Evolutionary conservation across 2,329 filamentous ascomycete genomes (phyloP).

Genomic region (Stemphylium beticola): DNA sequence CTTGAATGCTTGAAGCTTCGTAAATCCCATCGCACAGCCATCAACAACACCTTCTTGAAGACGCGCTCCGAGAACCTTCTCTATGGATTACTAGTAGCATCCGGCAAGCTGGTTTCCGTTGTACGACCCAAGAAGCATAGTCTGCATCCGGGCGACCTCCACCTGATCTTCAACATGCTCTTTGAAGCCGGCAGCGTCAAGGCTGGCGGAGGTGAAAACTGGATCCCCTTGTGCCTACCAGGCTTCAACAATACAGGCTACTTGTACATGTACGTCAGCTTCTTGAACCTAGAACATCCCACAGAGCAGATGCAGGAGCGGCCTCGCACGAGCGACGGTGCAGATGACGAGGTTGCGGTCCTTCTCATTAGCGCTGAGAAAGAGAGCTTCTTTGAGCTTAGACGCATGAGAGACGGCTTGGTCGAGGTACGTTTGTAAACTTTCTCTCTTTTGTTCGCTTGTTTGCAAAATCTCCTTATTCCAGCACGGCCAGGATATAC

Average conservation of each 20-base stretch:
- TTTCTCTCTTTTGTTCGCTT: constrained; percentile 8
- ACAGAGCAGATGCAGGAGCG: constrained; percentile 53
- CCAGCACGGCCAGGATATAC: not conserved
- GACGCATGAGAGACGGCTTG: constrained; percentile 70
- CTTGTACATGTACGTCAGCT: constrained; percentile 99
- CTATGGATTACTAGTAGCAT: constrained; percentile 92
- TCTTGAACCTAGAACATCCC: constrained; percentile 69
- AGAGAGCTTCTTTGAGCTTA: constrained; percentile 89
- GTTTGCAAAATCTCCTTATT: constrained; percentile 24
- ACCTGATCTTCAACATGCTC: constrained; percentile 98
- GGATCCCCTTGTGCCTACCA: constrained; percentile 94
- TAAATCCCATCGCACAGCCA: constrained; percentile 82
- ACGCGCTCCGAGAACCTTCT: constrained; percentile 77
- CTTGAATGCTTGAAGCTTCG: constrained; percentile 92
- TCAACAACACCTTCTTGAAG: constrained; percentile 87
- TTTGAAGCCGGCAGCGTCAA: constrained; percentile 94
- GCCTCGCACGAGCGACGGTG: constrained; percentile 42
- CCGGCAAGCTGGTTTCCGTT: constrained; percentile 91
- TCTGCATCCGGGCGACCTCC: constrained; percentile 91
- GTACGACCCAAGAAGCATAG: constrained; percentile 94
- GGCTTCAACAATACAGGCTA: constrained; percentile 98
- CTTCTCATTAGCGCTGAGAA: constrained; percentile 91
- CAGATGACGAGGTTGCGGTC: constrained; percentile 80
- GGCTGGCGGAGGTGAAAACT: constrained; percentile 92
- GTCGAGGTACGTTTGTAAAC: constrained; percentile 55